phyloP scores from a whole-genome alignment of 2,329 filamentous ascomycete species.

The Bimuria novae-zelandiae region DNA sequence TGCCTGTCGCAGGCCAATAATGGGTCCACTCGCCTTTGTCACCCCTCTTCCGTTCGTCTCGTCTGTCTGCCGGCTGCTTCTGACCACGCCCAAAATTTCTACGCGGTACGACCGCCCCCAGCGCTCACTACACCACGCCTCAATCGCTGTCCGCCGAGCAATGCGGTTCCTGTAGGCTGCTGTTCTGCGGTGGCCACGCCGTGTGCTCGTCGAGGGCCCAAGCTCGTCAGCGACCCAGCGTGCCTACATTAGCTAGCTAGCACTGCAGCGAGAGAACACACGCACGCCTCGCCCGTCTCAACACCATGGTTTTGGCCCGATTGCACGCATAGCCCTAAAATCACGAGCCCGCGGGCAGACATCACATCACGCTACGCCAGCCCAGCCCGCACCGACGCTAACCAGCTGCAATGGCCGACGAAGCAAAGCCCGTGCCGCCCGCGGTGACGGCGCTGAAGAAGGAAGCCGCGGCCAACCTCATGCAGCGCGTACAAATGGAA shows the following conservation, averaged over 20 bases:
- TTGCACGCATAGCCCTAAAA: conserved; percentile 34
- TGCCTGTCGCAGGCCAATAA: not conserved
- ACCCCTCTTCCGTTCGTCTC: conserved; percentile 7
- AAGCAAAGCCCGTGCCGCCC: conserved; percentile 42
- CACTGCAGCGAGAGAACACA: conserved; percentile 9
- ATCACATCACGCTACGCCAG: conserved; percentile 17
- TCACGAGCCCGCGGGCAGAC: conserved; percentile 37
- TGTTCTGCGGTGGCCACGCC: conserved; percentile 22
- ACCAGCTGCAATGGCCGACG: conserved; percentile 34
- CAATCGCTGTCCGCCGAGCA: conserved; percentile 34
- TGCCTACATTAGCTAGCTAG: too few relatives aligned
- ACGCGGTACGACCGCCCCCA: conserved; percentile 10
- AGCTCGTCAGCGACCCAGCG: conserved; percentile 18
- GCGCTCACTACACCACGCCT: conserved; percentile 23
- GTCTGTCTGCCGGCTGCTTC: not conserved
- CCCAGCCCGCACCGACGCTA: conserved; percentile 8
- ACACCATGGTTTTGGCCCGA: conserved; percentile 41
- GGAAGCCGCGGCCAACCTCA: conserved; percentile 37
- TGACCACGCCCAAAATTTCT: conserved; percentile 17
- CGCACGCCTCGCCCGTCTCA: conserved; percentile 10
- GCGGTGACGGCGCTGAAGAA: conserved; percentile 51
- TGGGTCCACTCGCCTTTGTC: not conserved
- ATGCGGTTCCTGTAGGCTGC: conserved; percentile 33
- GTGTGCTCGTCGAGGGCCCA: conserved; percentile 14
- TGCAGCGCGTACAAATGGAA: conserved; percentile 53